These are phyloP conservation scores for Malania oleifera DNA, from an alignment of 164 flowering plant species.

Conservation along the genomic window DNA sequence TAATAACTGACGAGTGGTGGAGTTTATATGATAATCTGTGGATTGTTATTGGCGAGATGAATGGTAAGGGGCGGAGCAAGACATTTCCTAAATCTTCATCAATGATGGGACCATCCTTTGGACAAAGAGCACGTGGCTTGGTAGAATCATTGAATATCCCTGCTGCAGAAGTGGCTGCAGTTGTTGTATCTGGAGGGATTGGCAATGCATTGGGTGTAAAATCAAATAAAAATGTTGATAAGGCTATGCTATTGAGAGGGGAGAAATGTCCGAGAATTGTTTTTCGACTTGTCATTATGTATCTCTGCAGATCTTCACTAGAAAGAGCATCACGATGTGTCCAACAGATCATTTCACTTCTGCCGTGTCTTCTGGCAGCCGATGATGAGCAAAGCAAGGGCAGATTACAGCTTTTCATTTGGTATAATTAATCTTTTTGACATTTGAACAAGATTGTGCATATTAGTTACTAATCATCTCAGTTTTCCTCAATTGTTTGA, in stretches of 20 bases:
- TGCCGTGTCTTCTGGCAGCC: constrained; percentile 70
- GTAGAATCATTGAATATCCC: constrained; percentile 97
- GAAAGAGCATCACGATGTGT: constrained; percentile 84
- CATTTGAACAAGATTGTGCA: background rate
- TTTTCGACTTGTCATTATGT: constrained; percentile 65
- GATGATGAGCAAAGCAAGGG: constrained; percentile 95
- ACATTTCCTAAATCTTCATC: constrained; percentile 49
- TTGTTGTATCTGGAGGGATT: constrained; percentile 93
- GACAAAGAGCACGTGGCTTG: constrained; percentile 98
- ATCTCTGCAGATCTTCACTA: constrained; percentile 71
- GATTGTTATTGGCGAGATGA: constrained; percentile 67
- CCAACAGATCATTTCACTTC: constrained; percentile 69
- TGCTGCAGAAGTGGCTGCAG: constrained; percentile 99
- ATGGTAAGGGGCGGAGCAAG: constrained; percentile 82
- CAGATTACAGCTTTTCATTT: constrained; percentile 80
- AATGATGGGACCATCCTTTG: constrained; percentile 64
- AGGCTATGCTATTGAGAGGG: constrained; percentile 92
- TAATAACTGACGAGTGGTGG: constrained; percentile 73
- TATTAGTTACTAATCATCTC: background rate
- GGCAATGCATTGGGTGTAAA: constrained; percentile 88
- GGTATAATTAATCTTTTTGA: constrained; percentile 42
- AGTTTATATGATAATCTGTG: constrained; percentile 75
- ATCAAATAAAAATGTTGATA: constrained; percentile 67
- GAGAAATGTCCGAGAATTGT: constrained; percentile 86
- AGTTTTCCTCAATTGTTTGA: background rate